These are phyloP conservation scores for Pyropia haitanensis DNA, from an alignment of 23 red algal species.

Conservation along the genomic window DNA sequence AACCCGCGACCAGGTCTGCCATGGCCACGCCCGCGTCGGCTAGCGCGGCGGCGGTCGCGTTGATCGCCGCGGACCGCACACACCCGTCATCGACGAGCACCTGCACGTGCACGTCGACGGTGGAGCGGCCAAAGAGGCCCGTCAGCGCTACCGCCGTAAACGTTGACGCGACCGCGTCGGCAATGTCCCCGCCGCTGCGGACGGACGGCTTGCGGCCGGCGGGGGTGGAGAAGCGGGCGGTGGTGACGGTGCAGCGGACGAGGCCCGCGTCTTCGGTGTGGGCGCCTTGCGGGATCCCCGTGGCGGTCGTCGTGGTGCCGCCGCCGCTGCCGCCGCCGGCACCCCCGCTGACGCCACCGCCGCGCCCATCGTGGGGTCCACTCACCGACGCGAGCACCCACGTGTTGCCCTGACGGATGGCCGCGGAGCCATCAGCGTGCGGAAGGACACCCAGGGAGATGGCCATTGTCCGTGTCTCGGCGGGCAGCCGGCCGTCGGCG, in stretches of 20 bases:
- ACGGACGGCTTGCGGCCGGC: no score
- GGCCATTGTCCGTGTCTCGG: slow-evolving; percentile 65
- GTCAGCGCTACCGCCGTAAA: no score
- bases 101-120: slow-evolving; percentile 73
- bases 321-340: neutral
- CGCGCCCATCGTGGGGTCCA: slow-evolving; percentile 64
- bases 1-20: slow-evolving; percentile 71
- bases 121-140: no score
- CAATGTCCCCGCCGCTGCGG: no score
- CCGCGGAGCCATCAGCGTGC: slow-evolving; percentile 64
- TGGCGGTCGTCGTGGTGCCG: no score
- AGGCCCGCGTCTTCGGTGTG: no score
- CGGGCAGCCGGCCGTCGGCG: slow-evolving; percentile 74
- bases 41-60: slow-evolving; percentile 79
- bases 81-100: slow-evolving; percentile 90
- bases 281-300: no score
- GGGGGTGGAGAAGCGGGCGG: no score
- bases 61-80: slow-evolving; percentile 66
- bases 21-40: slow-evolving; percentile 76
- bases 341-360: neutral
- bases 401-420: slow-evolving; percentile 77
- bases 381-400: slow-evolving; percentile 92
- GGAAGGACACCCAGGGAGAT: slow-evolving; percentile 39
- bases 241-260: no score
- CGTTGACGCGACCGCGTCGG: no score